Base-by-base conservation (phyloP, 2,329 filamentous ascomycete species). In the Rhynchosporium secalis region DNA sequence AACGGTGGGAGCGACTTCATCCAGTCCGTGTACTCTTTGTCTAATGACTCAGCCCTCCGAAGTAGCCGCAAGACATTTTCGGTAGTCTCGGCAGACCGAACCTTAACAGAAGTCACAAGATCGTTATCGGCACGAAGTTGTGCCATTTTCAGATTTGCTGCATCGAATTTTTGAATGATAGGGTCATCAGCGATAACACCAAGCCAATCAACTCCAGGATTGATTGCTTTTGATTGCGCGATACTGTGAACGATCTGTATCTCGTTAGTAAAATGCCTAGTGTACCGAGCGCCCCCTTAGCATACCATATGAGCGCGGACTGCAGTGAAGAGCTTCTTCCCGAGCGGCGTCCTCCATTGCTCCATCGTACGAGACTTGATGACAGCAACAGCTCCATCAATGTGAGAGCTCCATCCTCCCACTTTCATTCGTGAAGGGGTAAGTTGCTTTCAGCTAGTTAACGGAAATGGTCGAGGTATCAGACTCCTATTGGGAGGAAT, bases 261-360 rank as follows among this genome's bases (percentile, higher is more conserved):
- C 1, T 26, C 13, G 20, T 61, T 45, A 63, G 52, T 40, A 43
- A 3, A 4, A 45, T 33, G n/a, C 31, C 43, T 41, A 58, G 2
- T 4, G 43, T 2, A n/a, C 3, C 38, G 15, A 12, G 13, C 3
- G 45, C 3, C 29, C 6, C 41, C 3, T 29, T 48, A 12, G 47
- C 76, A 57, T 73, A 84, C 81, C 79, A 85, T 84, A 64, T 86
- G 81, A 2, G 82, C 84, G 59, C 84, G 79, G 28, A 86, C 83
- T 10, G 82, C 81, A 56, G 84, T 78, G 69, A 86, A 86, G 13
- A 87, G 75, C 58, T 79, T 77, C n/a, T 82, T 71, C 0, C 83
- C 84, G 3, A 77, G 73, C 69, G 78, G 79, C n/a, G 80, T 83
- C 49, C 76, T 74, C 20, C 83, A 73, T 66, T 83, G 81, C 61